Evolutionary conservation across 345 rosid species (phyloP).

Genomic region (Ailanthus altissimus): DNA sequence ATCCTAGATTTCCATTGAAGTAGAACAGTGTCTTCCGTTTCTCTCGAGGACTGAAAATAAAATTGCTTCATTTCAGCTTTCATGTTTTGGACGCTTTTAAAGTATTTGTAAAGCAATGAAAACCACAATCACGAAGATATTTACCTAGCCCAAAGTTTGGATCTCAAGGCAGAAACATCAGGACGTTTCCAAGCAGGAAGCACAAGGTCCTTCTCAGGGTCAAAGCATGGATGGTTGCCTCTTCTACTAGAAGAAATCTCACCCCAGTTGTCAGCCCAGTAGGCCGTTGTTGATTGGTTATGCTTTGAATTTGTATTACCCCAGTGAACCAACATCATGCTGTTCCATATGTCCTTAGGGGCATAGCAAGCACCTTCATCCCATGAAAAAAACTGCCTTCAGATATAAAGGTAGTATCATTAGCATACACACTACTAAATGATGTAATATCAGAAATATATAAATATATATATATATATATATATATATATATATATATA

Average conservation of each 20-base stretch:
- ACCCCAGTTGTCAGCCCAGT: conserved; percentile 90
- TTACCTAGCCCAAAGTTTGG: conserved; percentile 74
- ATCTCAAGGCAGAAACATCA: conserved; percentile 53
- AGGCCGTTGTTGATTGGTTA: conserved; percentile 90
- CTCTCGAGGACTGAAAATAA: conserved; percentile 63
- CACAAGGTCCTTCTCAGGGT: conserved; percentile 91
- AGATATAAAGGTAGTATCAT: conserved; percentile 35
- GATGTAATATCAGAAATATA: conserved; percentile 5
- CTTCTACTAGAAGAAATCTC: conserved; percentile 61
- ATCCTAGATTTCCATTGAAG: conserved; percentile 98
- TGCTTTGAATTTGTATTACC: conserved; percentile 97
- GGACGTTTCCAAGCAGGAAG: conserved; percentile 98
- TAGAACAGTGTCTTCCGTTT: conserved; percentile 76
- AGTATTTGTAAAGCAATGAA: not conserved
- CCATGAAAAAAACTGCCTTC: conserved; percentile 96
- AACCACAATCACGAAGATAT: conserved; percentile 13
- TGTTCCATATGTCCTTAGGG: conserved; percentile 98
- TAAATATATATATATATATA: too few relatives aligned
- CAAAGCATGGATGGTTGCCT: conserved; percentile 96
- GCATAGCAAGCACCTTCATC: conserved; percentile 99
- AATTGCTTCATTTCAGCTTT: conserved; percentile 5
- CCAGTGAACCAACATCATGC: conserved; percentile 99
- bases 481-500: too few relatives aligned
- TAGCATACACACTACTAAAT: conserved; percentile 28
- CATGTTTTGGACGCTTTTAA: conserved; percentile 3